phyloP scores from a whole-genome alignment of 768 basidiomycete species.

The Pleurotus cornucopiae region DNA sequence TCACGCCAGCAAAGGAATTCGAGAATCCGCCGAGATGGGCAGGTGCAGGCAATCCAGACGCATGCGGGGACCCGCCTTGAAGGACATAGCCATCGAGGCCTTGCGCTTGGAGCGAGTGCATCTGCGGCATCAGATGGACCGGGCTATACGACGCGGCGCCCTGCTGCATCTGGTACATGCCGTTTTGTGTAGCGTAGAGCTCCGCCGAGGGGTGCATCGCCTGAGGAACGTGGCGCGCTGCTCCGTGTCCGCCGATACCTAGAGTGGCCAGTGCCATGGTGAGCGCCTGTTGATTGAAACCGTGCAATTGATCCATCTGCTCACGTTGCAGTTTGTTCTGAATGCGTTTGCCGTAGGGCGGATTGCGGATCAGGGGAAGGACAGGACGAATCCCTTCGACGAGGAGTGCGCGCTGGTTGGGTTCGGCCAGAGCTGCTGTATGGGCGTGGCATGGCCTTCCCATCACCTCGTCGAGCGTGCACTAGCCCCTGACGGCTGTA shows the following conservation, averaged over 20 bases:
- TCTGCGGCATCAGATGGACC: conserved; percentile 45
- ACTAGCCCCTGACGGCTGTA: too few relatives aligned
- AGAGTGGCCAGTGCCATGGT: conserved; percentile 57
- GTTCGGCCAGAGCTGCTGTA: conserved; percentile 53
- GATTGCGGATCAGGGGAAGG: conserved; percentile 96
- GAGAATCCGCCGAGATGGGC: conserved; percentile 52
- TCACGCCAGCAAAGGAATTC: conserved; percentile 43
- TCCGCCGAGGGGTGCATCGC: conserved; percentile 55
- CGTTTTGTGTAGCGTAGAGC: conserved; percentile 59
- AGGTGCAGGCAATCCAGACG: conserved; percentile 55
- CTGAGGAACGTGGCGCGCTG: conserved; percentile 55
- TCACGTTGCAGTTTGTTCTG: conserved; percentile 98
- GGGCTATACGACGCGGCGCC: conserved; percentile 49
- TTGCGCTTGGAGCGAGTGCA: conserved; percentile 64
- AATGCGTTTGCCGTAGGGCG: conserved; percentile 98
- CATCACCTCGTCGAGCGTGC: too few relatives aligned
- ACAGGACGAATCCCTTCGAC: conserved; percentile 99
- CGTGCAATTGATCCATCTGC: conserved; percentile 65
- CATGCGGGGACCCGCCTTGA: conserved; percentile 68
- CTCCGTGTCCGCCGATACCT: conserved; percentile 37
- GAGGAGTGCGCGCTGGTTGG: conserved; percentile 84
- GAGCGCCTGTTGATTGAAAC: conserved; percentile 55
- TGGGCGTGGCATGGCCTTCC: too few relatives aligned
- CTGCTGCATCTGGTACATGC: conserved; percentile 50
- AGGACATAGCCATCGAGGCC: conserved; percentile 81